phyloP scores from a whole-genome alignment of 2,329 filamentous ascomycete species.

The Alternaria novae-zelandiae region DNA sequence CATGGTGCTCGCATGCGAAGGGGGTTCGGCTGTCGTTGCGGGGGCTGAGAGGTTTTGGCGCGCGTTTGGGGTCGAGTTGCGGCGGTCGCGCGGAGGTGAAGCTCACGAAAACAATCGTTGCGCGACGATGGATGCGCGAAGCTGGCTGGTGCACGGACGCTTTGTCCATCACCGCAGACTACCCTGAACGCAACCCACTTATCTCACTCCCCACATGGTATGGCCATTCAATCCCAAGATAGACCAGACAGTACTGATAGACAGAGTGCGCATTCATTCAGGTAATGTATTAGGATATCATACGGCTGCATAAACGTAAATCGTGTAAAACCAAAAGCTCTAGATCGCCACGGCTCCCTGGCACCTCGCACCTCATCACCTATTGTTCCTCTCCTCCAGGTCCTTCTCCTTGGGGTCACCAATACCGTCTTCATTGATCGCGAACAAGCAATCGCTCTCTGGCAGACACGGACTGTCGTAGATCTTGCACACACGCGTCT shows the following conservation, averaged over 20 bases:
- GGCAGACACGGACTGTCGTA: constrained; percentile 98
- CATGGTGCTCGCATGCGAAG: constrained; percentile 71
- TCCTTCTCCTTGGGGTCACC: constrained; percentile 96
- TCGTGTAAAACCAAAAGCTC: constrained; percentile 5
- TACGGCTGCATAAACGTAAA: constrained; percentile 3
- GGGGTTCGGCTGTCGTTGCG: not conserved
- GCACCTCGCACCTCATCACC: constrained; percentile 11
- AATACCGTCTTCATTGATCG: constrained; percentile 96
- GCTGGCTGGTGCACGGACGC: constrained; percentile 28
- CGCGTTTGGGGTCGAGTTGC: constrained; percentile 19
- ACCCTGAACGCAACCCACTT: not conserved
- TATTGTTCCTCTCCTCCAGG: constrained; percentile 69
- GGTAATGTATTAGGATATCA: constrained; percentile 1
- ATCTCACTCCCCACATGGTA: not conserved
- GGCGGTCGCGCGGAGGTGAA: constrained; percentile 28
- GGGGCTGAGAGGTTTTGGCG: constrained; percentile 13
- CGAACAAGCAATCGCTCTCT: constrained; percentile 95
- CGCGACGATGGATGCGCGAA: constrained; percentile 24
- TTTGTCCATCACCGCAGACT: not conserved
- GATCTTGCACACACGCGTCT: constrained; percentile 98
- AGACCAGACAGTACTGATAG: not conserved
- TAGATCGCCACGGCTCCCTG: constrained; percentile 3
- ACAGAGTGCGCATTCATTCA: not conserved
- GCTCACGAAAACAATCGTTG: constrained; percentile 43
- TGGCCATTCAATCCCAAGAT: not conserved